phyloP scores from a whole-genome alignment of 148 eudicot species.

The Nyssa sinensis region DNA sequence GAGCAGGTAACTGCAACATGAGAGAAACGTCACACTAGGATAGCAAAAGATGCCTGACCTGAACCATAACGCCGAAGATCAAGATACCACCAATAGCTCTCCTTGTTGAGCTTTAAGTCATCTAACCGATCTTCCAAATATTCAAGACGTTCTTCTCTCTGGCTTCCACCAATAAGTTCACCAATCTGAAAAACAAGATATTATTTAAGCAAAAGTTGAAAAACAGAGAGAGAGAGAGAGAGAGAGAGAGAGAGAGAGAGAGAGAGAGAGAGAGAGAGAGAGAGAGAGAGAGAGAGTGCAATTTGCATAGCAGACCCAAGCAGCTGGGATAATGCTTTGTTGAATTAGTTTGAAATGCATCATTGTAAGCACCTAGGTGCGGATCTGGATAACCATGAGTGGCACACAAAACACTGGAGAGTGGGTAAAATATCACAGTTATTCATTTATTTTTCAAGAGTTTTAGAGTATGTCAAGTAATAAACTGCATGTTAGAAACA shows the following conservation, averaged over 20 bases:
- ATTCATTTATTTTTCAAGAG: no score
- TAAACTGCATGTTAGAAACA: neutral
- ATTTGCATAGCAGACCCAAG: neutral
- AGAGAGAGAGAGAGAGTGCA: no score
- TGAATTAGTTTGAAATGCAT: no score
- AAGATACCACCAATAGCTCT: constrained; percentile 99
- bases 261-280: no score
- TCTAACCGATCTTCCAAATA: constrained; percentile 75
- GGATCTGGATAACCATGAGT: neutral
- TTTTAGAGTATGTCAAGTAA: no score
- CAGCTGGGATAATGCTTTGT: neutral
- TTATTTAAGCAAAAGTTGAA: neutral
- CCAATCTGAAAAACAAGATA: constrained; percentile 58
- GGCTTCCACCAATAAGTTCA: constrained; percentile 99
- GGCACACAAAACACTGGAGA: neutral
- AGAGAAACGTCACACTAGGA: neutral
- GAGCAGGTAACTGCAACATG: constrained; percentile 3
- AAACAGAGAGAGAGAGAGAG: neutral
- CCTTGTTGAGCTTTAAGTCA: constrained; percentile 72
- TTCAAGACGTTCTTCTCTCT: constrained; percentile 97
- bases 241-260: no score
- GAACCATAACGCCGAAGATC: constrained; percentile 99
- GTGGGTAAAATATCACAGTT: neutral
- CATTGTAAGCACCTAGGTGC: no score
- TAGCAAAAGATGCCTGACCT: constrained; percentile 42